Evolutionary conservation across 768 basidiomycete species (phyloP), one percentile per base, ranked within the genome.

Genomic region (Leccinum longicurvipes): DNA sequence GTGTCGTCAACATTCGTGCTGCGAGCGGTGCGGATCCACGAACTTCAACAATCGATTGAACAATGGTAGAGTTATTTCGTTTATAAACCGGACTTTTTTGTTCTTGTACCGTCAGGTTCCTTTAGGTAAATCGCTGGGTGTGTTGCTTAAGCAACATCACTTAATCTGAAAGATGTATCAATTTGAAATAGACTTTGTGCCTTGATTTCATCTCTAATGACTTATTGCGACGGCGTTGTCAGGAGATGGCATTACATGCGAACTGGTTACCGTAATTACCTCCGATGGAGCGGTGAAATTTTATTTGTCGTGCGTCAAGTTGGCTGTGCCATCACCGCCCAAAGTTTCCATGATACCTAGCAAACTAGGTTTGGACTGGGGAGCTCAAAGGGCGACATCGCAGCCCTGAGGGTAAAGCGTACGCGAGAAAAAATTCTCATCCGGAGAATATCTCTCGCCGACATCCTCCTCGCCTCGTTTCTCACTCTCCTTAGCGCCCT

Each of bases 401-500:
- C 32, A 32, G 15, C 32, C 32, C 15, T 32, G 32, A 32, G 32
- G 32, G 32, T 32, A 15, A 15, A 32, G 14, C 32, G 15, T 32
- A 15, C 8, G 7, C 32, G 32, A 32, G 15, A 15, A 32, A 32
- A 12, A 15, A n/a, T n/a, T 88, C 17, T 80, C 77, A 7, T 76
- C 77, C 1, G 66, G 65, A n/a, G 79, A 80, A 24, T 70, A 75
- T 54, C 69, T 76, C 44, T 78, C 80, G 0, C 85, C 87, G 6
- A 81, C 85, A 0, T 71, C 81, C 11, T 45, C 44, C 44, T 81
- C 85, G 1, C 70, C 81, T 10, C n/a, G 39, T 11, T 39, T 39
- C 12, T 42, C 63, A 1, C 76, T 77, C n/a, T 83, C 87, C 0
- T 79, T 84, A 1, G 79, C 87, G 27, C 90, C 88, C 72, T 91